Percentiles rank a stretch among this genome's conserved stretches.
Evolutionary conservation across 768 basidiomycete species (phyloP).

Genomic region (Mycena amicta): DNA sequence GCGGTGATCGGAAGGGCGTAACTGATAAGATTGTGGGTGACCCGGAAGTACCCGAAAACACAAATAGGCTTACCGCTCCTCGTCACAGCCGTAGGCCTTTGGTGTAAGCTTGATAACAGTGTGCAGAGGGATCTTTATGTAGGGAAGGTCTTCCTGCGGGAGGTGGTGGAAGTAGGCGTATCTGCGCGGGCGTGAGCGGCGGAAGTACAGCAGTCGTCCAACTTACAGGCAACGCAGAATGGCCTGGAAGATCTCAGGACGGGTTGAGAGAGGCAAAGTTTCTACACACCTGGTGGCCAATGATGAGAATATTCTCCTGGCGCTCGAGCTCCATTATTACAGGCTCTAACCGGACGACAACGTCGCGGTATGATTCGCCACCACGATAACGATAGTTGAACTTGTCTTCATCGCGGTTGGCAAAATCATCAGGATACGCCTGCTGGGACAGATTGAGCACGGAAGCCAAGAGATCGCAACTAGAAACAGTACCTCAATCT

Average conservation of each 20-base stretch:
- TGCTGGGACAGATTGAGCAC: conserved; percentile 48
- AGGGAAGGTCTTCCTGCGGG: conserved; percentile 91
- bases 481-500: conserved; percentile 77
- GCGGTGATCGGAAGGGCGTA: conserved; percentile 90
- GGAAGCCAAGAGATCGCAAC: neutral
- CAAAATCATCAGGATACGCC: conserved; percentile 97
- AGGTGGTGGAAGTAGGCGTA: conserved; percentile 97
- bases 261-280: conserved; percentile 3
- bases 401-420: conserved; percentile 97
- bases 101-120: conserved; percentile 98
- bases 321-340: conserved; percentile 99
- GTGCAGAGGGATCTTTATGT: conserved; percentile 96
- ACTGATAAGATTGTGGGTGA: conserved; percentile 38
- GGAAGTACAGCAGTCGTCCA: neutral
- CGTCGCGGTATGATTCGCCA: conserved; percentile 98
- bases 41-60: neutral
- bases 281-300: conserved; percentile 82
- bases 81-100: conserved; percentile 98
- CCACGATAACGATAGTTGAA: conserved; percentile 98
- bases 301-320: conserved; percentile 95
- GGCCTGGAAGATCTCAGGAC: conserved; percentile 42
- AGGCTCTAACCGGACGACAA: conserved; percentile 92
- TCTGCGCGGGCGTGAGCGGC: conserved; percentile 39
- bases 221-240: conserved; percentile 79
- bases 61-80: conserved; percentile 69